These are phyloP conservation scores for Cardiospermum halicacabum DNA, from an alignment of 345 rosid species.

Conservation along the genomic window DNA sequence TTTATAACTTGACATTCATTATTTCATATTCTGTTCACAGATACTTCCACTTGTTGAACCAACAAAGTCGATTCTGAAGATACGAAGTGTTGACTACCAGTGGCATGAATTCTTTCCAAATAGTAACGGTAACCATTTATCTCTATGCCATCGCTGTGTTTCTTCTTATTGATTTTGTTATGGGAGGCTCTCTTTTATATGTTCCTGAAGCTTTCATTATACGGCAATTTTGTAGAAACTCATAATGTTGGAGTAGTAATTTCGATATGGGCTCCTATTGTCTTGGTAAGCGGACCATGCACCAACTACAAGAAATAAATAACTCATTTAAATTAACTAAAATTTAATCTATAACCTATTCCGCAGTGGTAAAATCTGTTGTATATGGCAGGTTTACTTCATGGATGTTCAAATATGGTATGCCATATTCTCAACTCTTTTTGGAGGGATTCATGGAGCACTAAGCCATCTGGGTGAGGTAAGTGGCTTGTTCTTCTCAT, in stretches of 20 bases:
- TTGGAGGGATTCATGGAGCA: slow-evolving; percentile 96
- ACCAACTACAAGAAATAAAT: slow-evolving; percentile 11
- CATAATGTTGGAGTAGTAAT: slow-evolving; percentile 79
- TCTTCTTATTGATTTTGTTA: background rate
- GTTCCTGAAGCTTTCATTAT: slow-evolving; percentile 17
- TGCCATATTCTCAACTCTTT: slow-evolving; percentile 86
- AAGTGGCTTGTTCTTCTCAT: slow-evolving; percentile 22
- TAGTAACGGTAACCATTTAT: slow-evolving; percentile 32
- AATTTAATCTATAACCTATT: background rate
- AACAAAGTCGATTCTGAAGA: slow-evolving; percentile 66
- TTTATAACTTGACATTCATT: background rate
- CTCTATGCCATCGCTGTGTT: background rate
- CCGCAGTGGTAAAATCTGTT: slow-evolving; percentile 18
- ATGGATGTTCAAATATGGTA: slow-evolving; percentile 99
- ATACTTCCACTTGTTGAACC: slow-evolving; percentile 84
- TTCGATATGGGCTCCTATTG: slow-evolving; percentile 91
- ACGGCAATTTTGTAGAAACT: slow-evolving; percentile 45
- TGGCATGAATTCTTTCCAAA: slow-evolving; percentile 95
- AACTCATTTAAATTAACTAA: background rate
- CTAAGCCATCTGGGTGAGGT: slow-evolving; percentile 99
- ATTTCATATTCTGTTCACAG: slow-evolving; percentile 35
- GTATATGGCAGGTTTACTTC: slow-evolving; percentile 72
- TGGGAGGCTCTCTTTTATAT: background rate
- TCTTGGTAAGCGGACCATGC: slow-evolving; percentile 58
- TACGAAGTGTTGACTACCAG: slow-evolving; percentile 51